phyloP scores from a whole-genome alignment of 1,284 basidiomycete genomes.

The Fomitopsis palustris region DNA sequence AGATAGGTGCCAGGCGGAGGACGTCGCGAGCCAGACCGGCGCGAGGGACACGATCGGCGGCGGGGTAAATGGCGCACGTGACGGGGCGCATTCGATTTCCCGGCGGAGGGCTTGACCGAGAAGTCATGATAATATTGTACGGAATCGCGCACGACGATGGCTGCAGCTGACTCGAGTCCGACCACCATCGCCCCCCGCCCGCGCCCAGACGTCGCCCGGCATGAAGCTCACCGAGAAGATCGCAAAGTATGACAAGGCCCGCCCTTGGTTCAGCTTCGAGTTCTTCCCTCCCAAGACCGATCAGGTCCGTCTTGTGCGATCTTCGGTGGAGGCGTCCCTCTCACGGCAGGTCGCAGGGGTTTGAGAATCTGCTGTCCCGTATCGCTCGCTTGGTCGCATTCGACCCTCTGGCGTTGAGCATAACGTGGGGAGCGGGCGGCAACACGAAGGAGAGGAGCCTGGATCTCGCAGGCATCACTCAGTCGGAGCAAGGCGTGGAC shows the following conservation, averaged over 20 bases:
- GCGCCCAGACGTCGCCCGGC: background rate
- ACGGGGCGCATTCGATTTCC: background rate
- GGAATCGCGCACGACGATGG: background rate
- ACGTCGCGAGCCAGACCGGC: background rate
- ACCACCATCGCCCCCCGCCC: conserved; percentile 4
- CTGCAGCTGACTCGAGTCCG: background rate
- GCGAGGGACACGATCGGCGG: background rate
- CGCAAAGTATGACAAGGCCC: conserved; percentile 32
- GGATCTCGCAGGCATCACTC: conserved; percentile 76
- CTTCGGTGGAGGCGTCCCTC: conserved; percentile 12
- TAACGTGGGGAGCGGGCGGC: conserved; percentile 98
- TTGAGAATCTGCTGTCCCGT: conserved; percentile 81
- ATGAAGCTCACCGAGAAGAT: conserved; percentile 78
- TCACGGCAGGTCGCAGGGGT: conserved; percentile 52
- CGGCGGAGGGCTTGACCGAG: background rate
- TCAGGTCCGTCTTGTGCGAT: conserved; percentile 45
- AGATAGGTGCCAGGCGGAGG: background rate
- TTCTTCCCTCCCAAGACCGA: conserved; percentile 96
- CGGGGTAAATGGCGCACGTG: conserved; percentile 1
- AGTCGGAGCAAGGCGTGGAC: conserved; percentile 71
- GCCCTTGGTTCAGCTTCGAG: conserved; percentile 85
- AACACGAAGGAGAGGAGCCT: conserved; percentile 86
- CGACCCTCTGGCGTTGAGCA: conserved; percentile 77
- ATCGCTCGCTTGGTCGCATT: conserved; percentile 70
- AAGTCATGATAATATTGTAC: background rate